Base-by-base conservation (phyloP, 768 basidiomycete genomes). In the Serpula lacrymans region DNA sequence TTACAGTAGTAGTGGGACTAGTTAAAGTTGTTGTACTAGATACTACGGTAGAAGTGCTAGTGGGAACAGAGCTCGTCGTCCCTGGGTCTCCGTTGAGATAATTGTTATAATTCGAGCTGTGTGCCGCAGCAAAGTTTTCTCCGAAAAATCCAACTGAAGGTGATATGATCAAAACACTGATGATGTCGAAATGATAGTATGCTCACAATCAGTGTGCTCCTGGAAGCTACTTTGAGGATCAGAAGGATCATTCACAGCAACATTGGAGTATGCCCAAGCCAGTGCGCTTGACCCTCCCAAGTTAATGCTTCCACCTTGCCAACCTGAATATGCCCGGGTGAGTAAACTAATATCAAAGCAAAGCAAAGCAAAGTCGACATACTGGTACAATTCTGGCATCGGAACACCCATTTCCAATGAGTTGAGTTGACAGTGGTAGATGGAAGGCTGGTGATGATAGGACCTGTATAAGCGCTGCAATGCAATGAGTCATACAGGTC, bases 331-430 rank as follows among this genome's bases (percentile, higher is more conserved):
- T 31, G 11, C 21, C 33, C 25, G 41, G 20, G 22, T 25, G 13
- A n/a, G n/a, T n/a, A n/a, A n/a, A n/a, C n/a, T n/a, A n/a, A 28
- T 18, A 16, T 16, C 35, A 18, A 32, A 26, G 25, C 6, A 29
- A 5, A 28, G 22, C 8, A 17, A 2, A 16, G 18, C 6, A 14
- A 14, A n/a, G 20, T 8, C 6, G 39, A 68, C 71, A 43, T 55
- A 79, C 78, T 61, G 31, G 78, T 74, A 64, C 81, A 83, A 57
- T 80, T 75, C 51, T 80, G 75, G 69, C 81, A 83, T 13, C 78
- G 68, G 62, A 72, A 83, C 3, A 81, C 77, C 73, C 77, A 81
- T 46, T 79, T 80, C 78, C 79, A 82, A 47, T 80, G 76, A 1
- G 79, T 81, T 1, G 75, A 55, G 47, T 80, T 80, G 18, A 80